phyloP scores from a whole-genome alignment of 148 eudicot genomes.

The Chenopodium suecicum region DNA sequence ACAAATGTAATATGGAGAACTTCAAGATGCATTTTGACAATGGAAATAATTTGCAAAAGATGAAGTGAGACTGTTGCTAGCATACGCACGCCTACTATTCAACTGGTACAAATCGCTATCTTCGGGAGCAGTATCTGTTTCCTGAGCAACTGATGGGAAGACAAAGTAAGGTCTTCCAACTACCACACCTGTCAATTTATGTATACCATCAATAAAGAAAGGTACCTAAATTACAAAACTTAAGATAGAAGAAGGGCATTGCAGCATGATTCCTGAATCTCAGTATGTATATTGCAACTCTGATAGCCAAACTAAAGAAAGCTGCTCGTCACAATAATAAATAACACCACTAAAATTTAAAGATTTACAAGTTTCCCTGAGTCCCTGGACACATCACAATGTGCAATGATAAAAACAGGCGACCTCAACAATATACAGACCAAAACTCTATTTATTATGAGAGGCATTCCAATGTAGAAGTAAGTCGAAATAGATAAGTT shows the following conservation, averaged over 20 bases:
- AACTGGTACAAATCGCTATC: constrained; percentile 51
- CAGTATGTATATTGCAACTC: neutral
- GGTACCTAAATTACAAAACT: neutral
- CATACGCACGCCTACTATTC: constrained; percentile 51
- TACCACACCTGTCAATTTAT: constrained; percentile 50
- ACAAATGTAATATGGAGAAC: neutral
- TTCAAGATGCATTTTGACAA: constrained; percentile 12
- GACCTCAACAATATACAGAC: neutral
- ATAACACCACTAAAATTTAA: neutral
- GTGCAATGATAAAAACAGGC: neutral
- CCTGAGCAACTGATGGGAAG: constrained; percentile 54
- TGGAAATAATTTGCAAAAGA: constrained; percentile 6
- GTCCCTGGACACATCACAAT: neutral
- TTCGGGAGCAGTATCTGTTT: constrained; percentile 38
- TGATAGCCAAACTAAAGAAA: neutral
- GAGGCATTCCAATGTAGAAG: too few relatives aligned
- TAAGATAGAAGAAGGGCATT: neutral
- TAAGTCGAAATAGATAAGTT: neutral
- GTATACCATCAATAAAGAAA: constrained; percentile 5
- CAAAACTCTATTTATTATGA: too few relatives aligned
- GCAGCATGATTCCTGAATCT: neutral
- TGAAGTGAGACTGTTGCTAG: constrained; percentile 23
- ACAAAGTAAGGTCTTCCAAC: constrained; percentile 61
- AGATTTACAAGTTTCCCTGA: neutral
- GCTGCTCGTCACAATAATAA: neutral